phyloP scores from a whole-genome alignment of 192 early-diverging fungal genomes.

The Backusella tuberculispora region DNA sequence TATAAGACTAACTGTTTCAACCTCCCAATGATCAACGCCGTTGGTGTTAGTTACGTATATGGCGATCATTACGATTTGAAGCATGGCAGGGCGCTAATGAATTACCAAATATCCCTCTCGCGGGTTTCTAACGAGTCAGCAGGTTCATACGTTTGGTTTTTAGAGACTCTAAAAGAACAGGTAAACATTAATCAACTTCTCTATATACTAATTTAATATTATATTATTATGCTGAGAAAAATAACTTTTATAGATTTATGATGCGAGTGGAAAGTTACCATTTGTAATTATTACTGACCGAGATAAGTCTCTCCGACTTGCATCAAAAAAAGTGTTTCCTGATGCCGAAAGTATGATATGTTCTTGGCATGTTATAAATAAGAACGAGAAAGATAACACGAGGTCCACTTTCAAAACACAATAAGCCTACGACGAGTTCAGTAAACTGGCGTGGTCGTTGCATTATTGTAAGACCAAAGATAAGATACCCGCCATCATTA shows the following conservation, averaged over 20 bases:
- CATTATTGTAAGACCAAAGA: neutral
- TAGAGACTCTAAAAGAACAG: neutral
- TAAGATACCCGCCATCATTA: neutral
- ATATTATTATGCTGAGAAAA: too few relatives aligned
- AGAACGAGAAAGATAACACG: neutral
- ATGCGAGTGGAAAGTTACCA: too few relatives aligned
- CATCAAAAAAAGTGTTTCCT: neutral
- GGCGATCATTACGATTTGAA: neutral
- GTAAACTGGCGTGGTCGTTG: neutral
- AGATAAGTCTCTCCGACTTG: neutral
- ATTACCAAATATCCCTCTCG: neutral
- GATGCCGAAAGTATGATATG: neutral
- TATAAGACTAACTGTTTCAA: neutral
- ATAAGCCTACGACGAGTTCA: neutral
- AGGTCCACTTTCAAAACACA: neutral
- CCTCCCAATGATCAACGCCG: neutral
- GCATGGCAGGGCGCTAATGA: neutral
- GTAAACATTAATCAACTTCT: too few relatives aligned
- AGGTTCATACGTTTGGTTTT: neutral
- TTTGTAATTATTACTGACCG: neutral
- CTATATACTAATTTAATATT: too few relatives aligned
- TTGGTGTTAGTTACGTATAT: neutral
- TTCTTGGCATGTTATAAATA: neutral
- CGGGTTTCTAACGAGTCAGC: neutral
- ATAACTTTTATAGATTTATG: too few relatives aligned